These are phyloP conservation scores for Blepharisma japonicum DNA, from an alignment of 73 alveolate species.

Conservation along the genomic window DNA sequence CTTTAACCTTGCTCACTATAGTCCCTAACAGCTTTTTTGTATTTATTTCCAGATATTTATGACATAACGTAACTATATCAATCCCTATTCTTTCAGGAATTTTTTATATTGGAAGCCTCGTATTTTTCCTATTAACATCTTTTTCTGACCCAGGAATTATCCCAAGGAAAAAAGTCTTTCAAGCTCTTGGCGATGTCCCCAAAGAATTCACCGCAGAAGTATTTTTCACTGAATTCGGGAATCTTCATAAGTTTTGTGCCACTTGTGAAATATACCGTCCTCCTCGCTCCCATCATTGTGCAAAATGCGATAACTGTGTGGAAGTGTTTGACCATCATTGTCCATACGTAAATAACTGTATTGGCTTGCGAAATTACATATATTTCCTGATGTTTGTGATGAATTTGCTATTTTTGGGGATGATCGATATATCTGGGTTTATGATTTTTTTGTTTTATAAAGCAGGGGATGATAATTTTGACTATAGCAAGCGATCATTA, in stretches of 20 bases:
- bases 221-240: too few species aligned
- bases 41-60: too few species aligned
- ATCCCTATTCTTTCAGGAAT: too few species aligned
- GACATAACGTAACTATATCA: too few species aligned
- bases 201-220: too few species aligned
- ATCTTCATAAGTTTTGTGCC: not conserved
- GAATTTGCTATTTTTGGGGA: not conserved
- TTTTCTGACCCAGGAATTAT: too few species aligned
- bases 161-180: too few species aligned
- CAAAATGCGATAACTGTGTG: slow-evolving; percentile 42
- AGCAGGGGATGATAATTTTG: slow-evolving; percentile 35
- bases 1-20: too few species aligned
- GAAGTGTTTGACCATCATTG: slow-evolving; percentile 43
- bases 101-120: too few species aligned
- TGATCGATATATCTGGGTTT: not conserved
- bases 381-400: slow-evolving; percentile 18
- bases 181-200: too few species aligned
- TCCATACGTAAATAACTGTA: slow-evolving; percentile 40
- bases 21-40: too few species aligned
- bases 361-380: slow-evolving; percentile 37
- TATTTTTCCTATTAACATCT: too few species aligned
- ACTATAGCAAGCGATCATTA: not conserved
- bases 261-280: slow-evolving; percentile 36
- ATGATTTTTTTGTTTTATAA: slow-evolving; percentile 24
- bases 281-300: slow-evolving; percentile 37